Base-by-base conservation (phyloP, 345 rosid species). In the Pistacia atlantica region DNA sequence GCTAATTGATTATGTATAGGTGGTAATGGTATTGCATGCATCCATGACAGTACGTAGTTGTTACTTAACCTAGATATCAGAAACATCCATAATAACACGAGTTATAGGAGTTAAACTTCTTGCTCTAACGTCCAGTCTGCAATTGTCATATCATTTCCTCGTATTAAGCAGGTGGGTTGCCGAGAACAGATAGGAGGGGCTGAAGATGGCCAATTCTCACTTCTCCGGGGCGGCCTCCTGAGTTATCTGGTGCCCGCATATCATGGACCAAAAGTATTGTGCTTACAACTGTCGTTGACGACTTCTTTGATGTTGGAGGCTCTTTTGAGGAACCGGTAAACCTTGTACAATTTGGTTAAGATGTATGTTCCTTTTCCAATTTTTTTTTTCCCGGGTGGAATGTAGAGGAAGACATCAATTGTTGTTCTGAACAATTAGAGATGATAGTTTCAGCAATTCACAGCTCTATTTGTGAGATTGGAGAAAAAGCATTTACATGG, bases 201-300 rank as follows among this genome's bases (percentile, higher is more conserved):
- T 92, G 81, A 92, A 90, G 80, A 78, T 86, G 81, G 87, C 85
- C 13, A 91, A 91, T 74, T 92, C 96, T 65, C 89, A 92, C 85
- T 94, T 94, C 79, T 90, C 96, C 65, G 93, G 87, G 20, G 97
- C 93, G 45, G 97, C 92, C 86, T 66, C 95, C 95, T 20, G 90
- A 87, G 78, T 66, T 95, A 74, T 87, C 93, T 31, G 90, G 89
- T 81, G 97, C 98, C 16, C 96, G 96, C 54, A 85, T 90, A 59
- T 83, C 96, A 28, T 95, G 98, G 99, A 97, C 97, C 64, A 95
- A 95, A 88, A 90, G 88, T 67, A 89, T 89, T 28, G 92, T 93
- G 38, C 93, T 95, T 75, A 87, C 97, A 25, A 93, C 98, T 7
- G 91, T 93, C 64, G 83, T 93, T 16, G 99, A 93, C 54, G 99